phyloP scores from a whole-genome alignment of 2,329 filamentous ascomycete genomes.

The Alternaria gansuensis region DNA sequence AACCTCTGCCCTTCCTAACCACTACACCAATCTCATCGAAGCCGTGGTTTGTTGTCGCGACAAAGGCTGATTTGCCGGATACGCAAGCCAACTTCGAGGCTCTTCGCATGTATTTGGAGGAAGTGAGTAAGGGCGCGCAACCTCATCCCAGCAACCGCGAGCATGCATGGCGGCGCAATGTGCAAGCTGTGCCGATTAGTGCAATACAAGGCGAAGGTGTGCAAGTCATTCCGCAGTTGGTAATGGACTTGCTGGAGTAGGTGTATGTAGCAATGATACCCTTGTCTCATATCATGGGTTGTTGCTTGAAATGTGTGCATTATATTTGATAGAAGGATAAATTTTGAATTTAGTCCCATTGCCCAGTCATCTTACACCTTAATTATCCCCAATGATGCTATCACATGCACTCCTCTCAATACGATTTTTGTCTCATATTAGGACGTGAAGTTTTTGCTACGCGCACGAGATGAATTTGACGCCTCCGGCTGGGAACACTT shows the following conservation, averaged over 20 bases:
- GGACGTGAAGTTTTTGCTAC: too few relatives aligned
- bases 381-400: not conserved
- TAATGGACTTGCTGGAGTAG: slow-evolving; percentile 68
- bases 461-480: too few relatives aligned
- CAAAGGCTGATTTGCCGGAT: slow-evolving; percentile 83
- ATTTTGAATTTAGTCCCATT: not conserved
- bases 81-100: slow-evolving; percentile 79
- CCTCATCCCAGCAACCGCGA: slow-evolving; percentile 76
- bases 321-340: not conserved
- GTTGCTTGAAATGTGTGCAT: not conserved
- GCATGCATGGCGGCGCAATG: slow-evolving; percentile 67
- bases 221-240: slow-evolving; percentile 75
- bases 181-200: slow-evolving; percentile 81
- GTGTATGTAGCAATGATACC: slow-evolving; percentile 17
- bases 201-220: slow-evolving; percentile 89
- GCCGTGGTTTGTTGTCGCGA: slow-evolving; percentile 95
- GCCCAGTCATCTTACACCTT: not conserved
- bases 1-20: slow-evolving; percentile 58
- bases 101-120: slow-evolving; percentile 75
- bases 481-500: not conserved
- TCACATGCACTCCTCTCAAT: not conserved
- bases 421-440: not conserved
- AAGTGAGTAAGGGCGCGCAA: slow-evolving; percentile 68
- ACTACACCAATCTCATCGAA: slow-evolving; percentile 85
- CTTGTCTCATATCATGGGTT: slow-evolving; percentile 8